Evolutionary conservation across 306 rosid species (phyloP), one percentile per base, ranked within the genome.

Genomic region (Cucumis hystrix): DNA sequence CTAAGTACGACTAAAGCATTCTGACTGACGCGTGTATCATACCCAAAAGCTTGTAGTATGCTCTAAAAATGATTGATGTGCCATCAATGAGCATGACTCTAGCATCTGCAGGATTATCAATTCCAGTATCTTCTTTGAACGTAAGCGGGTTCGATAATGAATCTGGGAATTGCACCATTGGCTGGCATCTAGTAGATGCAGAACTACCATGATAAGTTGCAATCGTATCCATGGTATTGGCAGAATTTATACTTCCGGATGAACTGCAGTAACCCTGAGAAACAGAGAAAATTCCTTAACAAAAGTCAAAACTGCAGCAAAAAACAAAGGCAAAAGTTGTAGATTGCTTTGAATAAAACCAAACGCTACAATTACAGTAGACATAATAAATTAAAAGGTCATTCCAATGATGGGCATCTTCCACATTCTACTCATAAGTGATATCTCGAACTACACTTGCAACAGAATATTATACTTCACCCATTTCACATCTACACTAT

Each of bases 51-150:
- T 90, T 95, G 89, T 85, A 92, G 86, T 94, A 94, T 1, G 98
- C 89, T 77, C 98, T 82, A 71, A 92, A 89, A 77, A 94, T 90
- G 59, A 94, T 75, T 13, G 98, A 89, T 3, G 97, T 87, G 75
- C 98, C 98, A 77, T 94, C 98, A 56, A 92, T 84, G 41, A 94
- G 92, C 98, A 94, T 94, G 4, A 90, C 92, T 88, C 98, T 90
- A 40, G 91, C 95, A 80, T 84, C 83, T 10, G 83, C 75, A 84
- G 91, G 80, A 67, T 71, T 80, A 2, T 58, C 35, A 20, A 79
- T 78, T 40, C 58, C 76, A 17, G 51, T 65, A 20, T 71, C 74
- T 21, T 84, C 92, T 25, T 71, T 82, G 45, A 25, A 51, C 25
- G 75, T 75, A 70, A 62, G 85, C 13, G 86, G 80, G 84, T 62